These are phyloP conservation scores for Scedosporium boydii DNA, from an alignment of 2,329 filamentous ascomycete genomes.

Conservation along the genomic window DNA sequence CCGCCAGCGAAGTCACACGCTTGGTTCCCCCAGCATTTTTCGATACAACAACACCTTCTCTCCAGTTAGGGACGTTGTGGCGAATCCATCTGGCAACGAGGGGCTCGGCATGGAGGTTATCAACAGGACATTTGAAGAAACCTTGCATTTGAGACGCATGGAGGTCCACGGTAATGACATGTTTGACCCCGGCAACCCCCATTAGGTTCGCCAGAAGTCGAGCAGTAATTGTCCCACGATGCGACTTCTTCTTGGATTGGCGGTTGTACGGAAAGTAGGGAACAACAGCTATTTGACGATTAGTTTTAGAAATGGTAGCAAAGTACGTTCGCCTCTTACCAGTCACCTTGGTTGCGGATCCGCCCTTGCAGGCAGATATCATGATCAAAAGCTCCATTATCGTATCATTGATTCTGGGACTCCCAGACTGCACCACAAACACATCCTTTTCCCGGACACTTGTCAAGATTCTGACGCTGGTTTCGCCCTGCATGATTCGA, in stretches of 20 bases:
- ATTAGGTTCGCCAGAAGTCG: slow-evolving; percentile 95
- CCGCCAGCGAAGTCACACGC: slow-evolving; percentile 88
- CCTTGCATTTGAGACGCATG: slow-evolving; percentile 99
- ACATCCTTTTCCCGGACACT: slow-evolving; percentile 96
- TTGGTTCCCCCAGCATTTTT: slow-evolving; percentile 98
- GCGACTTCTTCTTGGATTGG: slow-evolving; percentile 98
- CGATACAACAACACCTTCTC: slow-evolving; percentile 87
- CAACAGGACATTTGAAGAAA: slow-evolving; percentile 95
- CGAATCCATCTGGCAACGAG: slow-evolving; percentile 93
- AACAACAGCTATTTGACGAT: slow-evolving; percentile 54
- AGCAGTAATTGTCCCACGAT: slow-evolving; percentile 90
- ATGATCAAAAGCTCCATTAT: slow-evolving; percentile 99
- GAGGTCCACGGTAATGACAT: slow-evolving; percentile 94
- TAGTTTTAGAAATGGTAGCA: slow-evolving; percentile 1
- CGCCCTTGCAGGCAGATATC: slow-evolving; percentile 97
- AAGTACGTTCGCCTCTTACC: slow-evolving; percentile 44
- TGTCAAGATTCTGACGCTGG: slow-evolving; percentile 58
- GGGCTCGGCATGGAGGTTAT: slow-evolving; percentile 94
- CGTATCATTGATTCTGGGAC: slow-evolving; percentile 92
- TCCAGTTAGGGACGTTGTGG: slow-evolving; percentile 79
- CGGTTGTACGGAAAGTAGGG: slow-evolving; percentile 99
- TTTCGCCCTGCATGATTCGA: slow-evolving; percentile 47
- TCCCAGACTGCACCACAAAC: slow-evolving; percentile 96
- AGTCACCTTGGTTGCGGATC: slow-evolving; percentile 92
- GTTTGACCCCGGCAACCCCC: slow-evolving; percentile 86